phyloP scores from a whole-genome alignment of 2,329 filamentous ascomycete genomes.

The Fusarium floridanum region DNA sequence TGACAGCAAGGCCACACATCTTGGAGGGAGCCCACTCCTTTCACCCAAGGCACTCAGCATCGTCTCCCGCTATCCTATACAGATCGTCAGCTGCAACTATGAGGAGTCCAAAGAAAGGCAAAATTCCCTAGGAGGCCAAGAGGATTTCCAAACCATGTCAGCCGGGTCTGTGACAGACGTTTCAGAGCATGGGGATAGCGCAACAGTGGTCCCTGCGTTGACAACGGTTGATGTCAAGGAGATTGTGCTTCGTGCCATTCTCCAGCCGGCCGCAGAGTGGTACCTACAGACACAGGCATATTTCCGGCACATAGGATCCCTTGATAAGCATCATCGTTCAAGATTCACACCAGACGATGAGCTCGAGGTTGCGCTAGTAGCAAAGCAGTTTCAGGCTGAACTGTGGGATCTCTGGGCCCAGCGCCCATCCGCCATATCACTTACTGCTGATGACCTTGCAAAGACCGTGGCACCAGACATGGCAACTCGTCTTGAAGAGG shows the following conservation, averaged over 20 bases:
- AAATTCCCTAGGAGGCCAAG: slow-evolving; percentile 1
- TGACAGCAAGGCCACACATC: slow-evolving; percentile 19
- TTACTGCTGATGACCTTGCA: slow-evolving; percentile 2
- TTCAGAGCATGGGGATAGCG: neutral
- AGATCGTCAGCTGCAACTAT: slow-evolving; percentile 19
- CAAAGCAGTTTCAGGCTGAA: slow-evolving; percentile 11
- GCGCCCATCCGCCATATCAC: slow-evolving; percentile 12
- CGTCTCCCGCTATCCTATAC: slow-evolving; percentile 13
- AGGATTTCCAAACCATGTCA: slow-evolving; percentile 2
- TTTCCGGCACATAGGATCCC: slow-evolving; percentile 18
- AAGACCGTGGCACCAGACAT: slow-evolving; percentile 6
- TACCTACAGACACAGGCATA: slow-evolving; percentile 15
- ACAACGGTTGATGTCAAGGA: slow-evolving; percentile 15
- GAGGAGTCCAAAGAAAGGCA: slow-evolving; percentile 13
- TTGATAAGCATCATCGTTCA: slow-evolving; percentile 23
- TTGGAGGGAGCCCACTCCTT: slow-evolving; percentile 12
- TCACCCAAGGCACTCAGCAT: slow-evolving; percentile 11
- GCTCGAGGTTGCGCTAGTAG: slow-evolving; percentile 10
- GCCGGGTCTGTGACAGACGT: neutral
- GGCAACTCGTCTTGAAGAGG: slow-evolving; percentile 17
- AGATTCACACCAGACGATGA: slow-evolving; percentile 27
- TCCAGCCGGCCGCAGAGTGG: slow-evolving; percentile 18
- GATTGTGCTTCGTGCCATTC: slow-evolving; percentile 15
- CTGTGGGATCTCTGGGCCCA: slow-evolving; percentile 16
- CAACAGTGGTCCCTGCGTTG: neutral